Base-by-base conservation (phyloP, 306 rosid species). In the Rosa persica region DNA sequence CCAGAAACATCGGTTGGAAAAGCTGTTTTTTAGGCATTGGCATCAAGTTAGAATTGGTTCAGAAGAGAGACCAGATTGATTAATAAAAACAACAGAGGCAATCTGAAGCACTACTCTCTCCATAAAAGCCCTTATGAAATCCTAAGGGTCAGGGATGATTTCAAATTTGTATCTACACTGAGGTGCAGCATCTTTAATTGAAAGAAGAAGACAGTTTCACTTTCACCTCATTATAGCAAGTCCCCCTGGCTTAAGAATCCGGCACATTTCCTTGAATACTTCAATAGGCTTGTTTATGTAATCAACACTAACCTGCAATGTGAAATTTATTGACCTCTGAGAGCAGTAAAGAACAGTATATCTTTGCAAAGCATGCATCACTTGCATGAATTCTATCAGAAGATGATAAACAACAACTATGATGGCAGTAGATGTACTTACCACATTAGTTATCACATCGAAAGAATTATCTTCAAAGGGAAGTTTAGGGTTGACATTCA, bases 201-300 rank as follows among this genome's bases (percentile, higher is more conserved):
- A 34, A 61, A 75, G 57, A 13, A 16, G 70, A 61, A 49, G 9
- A 11, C 11, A 12, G 76, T 39, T 55, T 82, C 78, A 92, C 96
- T 39, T 55, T 82, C 78, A 92, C 96, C 96, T 92, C 83, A 87
- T 89, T 79, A 90, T 79, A 80, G 96, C 91, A 68, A 89, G 81
- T 85, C 93, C 96, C 54, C 96, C 97, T 6, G 93, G 97, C 83
- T 90, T 92, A 66, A 92, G 91, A 72, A 85, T 73, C 81, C 96
- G 86, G 72, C 80, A 4, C 91, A 87, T 92, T 83, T 90, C 93
- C 82, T 85, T 87, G 85, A 90, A 92, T 70, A 92, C 89, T 23
- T 84, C 91, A 6, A 92, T 88, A 67, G 93, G 93, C 86, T 90
- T 89, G 39, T 93, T 87, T 51, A 92, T 80, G 83, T 92, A 90